Conservation (phyloP, 2,329 filamentous ascomycete species). For the Pezizomycotina sp. region DNA sequence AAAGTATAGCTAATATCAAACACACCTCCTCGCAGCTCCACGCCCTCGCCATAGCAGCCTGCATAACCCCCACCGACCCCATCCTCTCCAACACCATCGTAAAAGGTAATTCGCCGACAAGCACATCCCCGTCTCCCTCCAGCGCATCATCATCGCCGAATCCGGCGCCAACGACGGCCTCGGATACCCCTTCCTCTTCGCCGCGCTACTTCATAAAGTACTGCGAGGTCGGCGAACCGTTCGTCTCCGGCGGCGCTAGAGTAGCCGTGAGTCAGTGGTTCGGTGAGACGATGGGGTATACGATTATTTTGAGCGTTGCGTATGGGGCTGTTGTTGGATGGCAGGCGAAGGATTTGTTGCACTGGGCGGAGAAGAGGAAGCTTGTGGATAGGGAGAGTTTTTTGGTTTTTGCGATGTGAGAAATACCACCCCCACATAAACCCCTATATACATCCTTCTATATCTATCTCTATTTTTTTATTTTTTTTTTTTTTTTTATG, state of each 20-base stretch:
- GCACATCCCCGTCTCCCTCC: constrained; percentile 65
- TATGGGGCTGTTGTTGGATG: constrained; percentile 68
- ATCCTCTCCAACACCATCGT: constrained; percentile 78
- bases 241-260: constrained; percentile 39
- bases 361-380: constrained; percentile 64
- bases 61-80: constrained; percentile 83
- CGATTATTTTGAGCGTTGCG: constrained; percentile 57
- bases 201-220: constrained; percentile 73
- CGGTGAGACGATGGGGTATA: constrained; percentile 69
- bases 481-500: neutral
- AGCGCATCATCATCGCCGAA: constrained; percentile 66
- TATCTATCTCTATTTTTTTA: constrained; percentile 51
- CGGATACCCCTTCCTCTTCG: constrained; percentile 75
- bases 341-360: constrained; percentile 63
- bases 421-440: too few species aligned
- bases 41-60: constrained; percentile 63
- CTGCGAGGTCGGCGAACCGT: constrained; percentile 40
- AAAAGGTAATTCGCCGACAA: constrained; percentile 83
- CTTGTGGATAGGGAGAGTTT: constrained; percentile 81
- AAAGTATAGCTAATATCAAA: too few species aligned
- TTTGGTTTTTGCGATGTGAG: constrained; percentile 69
- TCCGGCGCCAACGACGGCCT: constrained; percentile 79
- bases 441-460: too few species aligned
- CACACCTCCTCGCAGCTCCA: constrained; percentile 36
- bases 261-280: constrained; percentile 69